These are phyloP conservation scores for Lachnellula hyalina DNA, from an alignment of 2,329 filamentous ascomycete species.

Conservation along the genomic window DNA sequence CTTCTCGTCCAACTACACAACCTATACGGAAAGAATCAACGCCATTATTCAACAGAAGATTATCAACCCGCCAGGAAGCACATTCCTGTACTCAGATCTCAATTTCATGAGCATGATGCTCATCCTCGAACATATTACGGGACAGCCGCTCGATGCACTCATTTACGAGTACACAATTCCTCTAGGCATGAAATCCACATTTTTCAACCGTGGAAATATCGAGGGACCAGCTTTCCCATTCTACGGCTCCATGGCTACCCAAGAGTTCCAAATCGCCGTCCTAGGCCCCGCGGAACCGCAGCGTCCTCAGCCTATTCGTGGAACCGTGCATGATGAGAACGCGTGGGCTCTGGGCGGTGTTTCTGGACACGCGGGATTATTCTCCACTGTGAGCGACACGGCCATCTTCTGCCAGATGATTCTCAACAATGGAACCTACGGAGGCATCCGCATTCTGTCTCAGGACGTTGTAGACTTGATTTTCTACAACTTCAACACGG, in stretches of 20 bases:
- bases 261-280: slow-evolving; percentile 8
- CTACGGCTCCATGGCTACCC: no score
- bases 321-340: slow-evolving; percentile 36
- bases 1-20: slow-evolving; percentile 17
- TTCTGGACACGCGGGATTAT: slow-evolving; percentile 34
- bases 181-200: slow-evolving; percentile 27
- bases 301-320: slow-evolving; percentile 35
- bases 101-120: no score
- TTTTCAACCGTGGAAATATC: slow-evolving; percentile 30
- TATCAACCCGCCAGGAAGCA: slow-evolving; percentile 25
- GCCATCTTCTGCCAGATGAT: no score
- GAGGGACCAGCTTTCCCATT: no score
- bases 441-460: slow-evolving; percentile 26
- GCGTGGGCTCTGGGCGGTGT: slow-evolving; percentile 33
- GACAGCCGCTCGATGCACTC: no score
- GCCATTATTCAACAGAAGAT: slow-evolving; percentile 27
- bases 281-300: slow-evolving; percentile 24
- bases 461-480: slow-evolving; percentile 30
- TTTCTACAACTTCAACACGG: slow-evolving; percentile 31
- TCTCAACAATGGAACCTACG: slow-evolving; percentile 28
- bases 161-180: no score
- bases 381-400: slow-evolving; percentile 5
- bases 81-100: slow-evolving; percentile 24
- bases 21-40: slow-evolving; percentile 23
- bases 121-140: no score